Base-by-base conservation (phyloP, 768 basidiomycete genomes). In the Daedaleopsis sinensis region DNA sequence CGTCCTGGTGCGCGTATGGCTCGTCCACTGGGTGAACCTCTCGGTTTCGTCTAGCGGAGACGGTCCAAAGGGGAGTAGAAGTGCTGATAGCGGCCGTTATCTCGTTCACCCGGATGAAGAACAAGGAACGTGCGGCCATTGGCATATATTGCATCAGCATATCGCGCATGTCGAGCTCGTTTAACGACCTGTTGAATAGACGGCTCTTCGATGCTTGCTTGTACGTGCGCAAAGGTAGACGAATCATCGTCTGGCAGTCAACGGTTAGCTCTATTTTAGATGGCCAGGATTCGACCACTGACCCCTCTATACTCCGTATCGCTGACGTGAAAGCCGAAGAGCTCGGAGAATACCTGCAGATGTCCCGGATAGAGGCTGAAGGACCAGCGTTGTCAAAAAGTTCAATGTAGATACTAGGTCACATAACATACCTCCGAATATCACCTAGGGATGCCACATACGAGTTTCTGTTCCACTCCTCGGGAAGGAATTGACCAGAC, bases 351-450 rank as follows among this genome's bases (percentile, higher is more conserved):
- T 6, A 74, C 61, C 8, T 61, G 55, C 9, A 83, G 71, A 60
- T 84, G 81, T 51, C 77, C 78, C 1, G 73, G 71, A 65, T 79
- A 83, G 51, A 67, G 66, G 7, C 82, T 84, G 7, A 7, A 32
- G 27, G 27, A 32, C 27, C 27, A 7, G 27, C 27, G 7, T 32
- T 32, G 57, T 11, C n/a, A 46, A 39, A 54, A 52, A 21, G 57
- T 19, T 11, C 49, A 24, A 43, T 49, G 19, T 21, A 47, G 6
- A 36, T 13, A 11, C n/a, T 37, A 39, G 36, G 32, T 35, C 32
- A 23, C 37, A 52, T 19, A 9, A 54, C 71, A 56, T 56, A 79
- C 80, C 67, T 70, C 70, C 74, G 71, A 10, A 81, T 73, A 13
- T 69, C 58, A 7, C 68, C 61, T 36, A 84, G 67, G 1, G 76